Evolutionary conservation across 2,329 filamentous ascomycete species (phyloP).

Genomic region (Aspergillus thermomutatus): DNA sequence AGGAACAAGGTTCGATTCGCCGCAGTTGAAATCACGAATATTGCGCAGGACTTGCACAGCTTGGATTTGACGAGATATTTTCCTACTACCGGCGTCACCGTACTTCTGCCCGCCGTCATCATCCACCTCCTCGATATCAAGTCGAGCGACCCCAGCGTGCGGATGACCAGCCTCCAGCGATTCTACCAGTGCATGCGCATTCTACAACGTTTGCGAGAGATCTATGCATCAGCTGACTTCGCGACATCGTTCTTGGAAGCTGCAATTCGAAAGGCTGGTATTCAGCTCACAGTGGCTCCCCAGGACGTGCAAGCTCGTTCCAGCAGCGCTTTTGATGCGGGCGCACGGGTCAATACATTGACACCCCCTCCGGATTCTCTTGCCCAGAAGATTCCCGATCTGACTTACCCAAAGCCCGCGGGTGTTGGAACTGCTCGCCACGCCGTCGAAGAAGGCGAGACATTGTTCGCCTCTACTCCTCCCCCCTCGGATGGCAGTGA

Average conservation of each 20-base stretch:
- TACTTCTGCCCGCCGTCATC: slow-evolving; percentile 87
- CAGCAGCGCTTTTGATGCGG: slow-evolving; percentile 14
- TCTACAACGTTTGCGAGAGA: slow-evolving; percentile 80
- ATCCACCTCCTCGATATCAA: slow-evolving; percentile 93
- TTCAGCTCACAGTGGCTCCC: slow-evolving; percentile 58
- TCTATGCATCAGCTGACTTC: slow-evolving; percentile 92
- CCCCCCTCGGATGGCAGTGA: slow-evolving; percentile 43
- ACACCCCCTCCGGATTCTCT: slow-evolving; percentile 42
- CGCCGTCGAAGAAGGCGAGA: slow-evolving; percentile 20
- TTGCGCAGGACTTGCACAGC: slow-evolving; percentile 72
- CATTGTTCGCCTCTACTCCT: slow-evolving; percentile 38
- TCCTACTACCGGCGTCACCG: slow-evolving; percentile 86
- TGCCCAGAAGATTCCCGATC: slow-evolving; percentile 37
- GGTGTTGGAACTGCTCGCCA: slow-evolving; percentile 15
- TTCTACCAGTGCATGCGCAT: slow-evolving; percentile 93
- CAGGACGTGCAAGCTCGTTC: slow-evolving; percentile 28
- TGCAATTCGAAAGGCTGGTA: slow-evolving; percentile 80
- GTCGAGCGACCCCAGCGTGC: slow-evolving; percentile 67
- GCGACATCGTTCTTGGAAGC: slow-evolving; percentile 94
- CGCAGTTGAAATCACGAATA: slow-evolving; percentile 79
- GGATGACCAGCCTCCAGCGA: slow-evolving; percentile 70
- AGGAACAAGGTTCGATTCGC: slow-evolving; percentile 78
- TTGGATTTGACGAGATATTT: slow-evolving; percentile 73
- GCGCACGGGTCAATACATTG: slow-evolving; percentile 29
- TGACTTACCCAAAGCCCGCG: slow-evolving; percentile 32